Evolutionary conservation across 148 eudicot species (phyloP), one percentile per base, ranked within the genome.

Genomic region (Bassia scoparia): DNA sequence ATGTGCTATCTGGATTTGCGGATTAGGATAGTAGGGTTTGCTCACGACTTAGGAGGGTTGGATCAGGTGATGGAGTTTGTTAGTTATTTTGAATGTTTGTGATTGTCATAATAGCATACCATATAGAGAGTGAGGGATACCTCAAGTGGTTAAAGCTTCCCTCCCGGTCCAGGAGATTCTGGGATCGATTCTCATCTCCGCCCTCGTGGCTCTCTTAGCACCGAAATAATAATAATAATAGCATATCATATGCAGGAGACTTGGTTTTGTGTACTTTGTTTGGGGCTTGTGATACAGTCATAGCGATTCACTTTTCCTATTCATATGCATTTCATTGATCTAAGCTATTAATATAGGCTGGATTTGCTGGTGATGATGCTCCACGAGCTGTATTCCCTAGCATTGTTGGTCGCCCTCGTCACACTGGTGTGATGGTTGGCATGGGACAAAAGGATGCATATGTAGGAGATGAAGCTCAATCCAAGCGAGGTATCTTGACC

Each of bases 391-490:
- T 89, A 30, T 89, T 89, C 82, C 93, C 93, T 31, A 89, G 93
- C 54, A 89, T 89, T 56, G 93, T 89, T 44, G 93, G 93, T 3
- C 81, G 93, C 50, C 93, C 93, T 23, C 88, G 93, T 34, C 93
- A 89, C 81, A 89, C 93, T 68, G 93, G 93, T 72, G 93, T 89
- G 75, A 89, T 89, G 93, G 93, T 89, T 75, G 93, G 93, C 18
- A 89, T 89, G 93, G 93, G 93, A 34, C 93, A 89, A 67, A 89
- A 89, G 78, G 93, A 89, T 80, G 93, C 93, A 26, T 89, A 89
- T 75, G 93, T 89, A 12, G 93, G 93, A 65, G 93, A 89, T 46
- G 93, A 89, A 75, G 93, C 93, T 68, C 93, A 89, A 76, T 89
- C 93, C 34, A 89, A 89, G 76, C 79, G 93, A 20, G 93, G 93